Evolutionary conservation across 2,329 filamentous ascomycete genomes (phyloP).

Genomic region (Canariomyces notabilis): DNA sequence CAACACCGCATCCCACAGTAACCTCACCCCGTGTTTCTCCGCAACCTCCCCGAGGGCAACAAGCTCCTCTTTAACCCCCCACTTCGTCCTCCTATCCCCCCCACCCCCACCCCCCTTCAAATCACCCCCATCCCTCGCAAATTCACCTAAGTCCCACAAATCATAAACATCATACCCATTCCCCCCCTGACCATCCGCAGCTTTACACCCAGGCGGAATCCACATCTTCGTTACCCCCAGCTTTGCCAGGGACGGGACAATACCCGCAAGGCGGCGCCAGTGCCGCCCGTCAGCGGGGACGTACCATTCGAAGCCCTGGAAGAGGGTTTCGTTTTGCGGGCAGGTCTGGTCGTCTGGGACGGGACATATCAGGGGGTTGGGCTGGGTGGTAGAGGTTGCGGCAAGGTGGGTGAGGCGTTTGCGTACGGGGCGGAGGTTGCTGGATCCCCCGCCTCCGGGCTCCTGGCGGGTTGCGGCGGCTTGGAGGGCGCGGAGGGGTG

Average conservation of each 20-base stretch:
- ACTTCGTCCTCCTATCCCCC: conserved; percentile 58
- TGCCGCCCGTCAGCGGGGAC: conserved; percentile 56
- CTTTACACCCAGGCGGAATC: conserved; percentile 69
- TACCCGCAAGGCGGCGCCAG: conserved; percentile 52
- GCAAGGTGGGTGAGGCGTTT: conserved; percentile 7
- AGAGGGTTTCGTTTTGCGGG: conserved; percentile 45
- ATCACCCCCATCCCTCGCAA: conserved; percentile 73
- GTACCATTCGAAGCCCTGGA: conserved; percentile 72
- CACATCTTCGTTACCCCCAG: conserved; percentile 60
- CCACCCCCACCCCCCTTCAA: no score
- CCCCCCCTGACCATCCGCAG: conserved; percentile 47
- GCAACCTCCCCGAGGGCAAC: conserved; percentile 47
- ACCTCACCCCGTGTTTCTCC: conserved; percentile 46
- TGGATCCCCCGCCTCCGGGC: conserved; percentile 14
- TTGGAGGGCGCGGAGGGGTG: conserved; percentile 8
- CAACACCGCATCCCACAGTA: conserved; percentile 67
- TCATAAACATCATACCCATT: conserved; percentile 70
- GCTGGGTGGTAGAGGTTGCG: conserved; percentile 1
- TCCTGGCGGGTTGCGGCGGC: conserved; percentile 9
- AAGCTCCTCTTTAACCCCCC: conserved; percentile 61
- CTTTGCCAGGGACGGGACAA: conserved; percentile 49
- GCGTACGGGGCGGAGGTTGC: conserved; percentile 19
- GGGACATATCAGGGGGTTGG: conserved; percentile 9
- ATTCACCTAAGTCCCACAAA: conserved; percentile 66
- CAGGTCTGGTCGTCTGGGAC: conserved; percentile 10